Conservation (phyloP, 208 protist species). For the Lotmaria passim region DNA sequence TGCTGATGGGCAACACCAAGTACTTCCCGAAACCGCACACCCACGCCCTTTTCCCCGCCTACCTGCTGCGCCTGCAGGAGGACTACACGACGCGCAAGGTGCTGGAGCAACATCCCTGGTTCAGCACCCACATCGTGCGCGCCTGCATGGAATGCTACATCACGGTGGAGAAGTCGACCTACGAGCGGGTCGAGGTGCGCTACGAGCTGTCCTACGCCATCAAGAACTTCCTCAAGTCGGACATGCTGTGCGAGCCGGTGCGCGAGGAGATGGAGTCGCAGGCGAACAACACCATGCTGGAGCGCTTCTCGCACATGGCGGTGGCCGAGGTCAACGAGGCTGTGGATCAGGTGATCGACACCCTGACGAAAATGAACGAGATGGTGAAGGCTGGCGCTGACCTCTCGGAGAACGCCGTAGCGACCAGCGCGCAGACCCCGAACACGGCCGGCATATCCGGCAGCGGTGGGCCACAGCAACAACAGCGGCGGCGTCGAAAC, state of each 20-base stretch:
- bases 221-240: constrained; percentile 68
- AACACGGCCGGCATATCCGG: neutral
- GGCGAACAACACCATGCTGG: constrained; percentile 64
- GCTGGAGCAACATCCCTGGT: constrained; percentile 84
- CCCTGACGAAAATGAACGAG: constrained; percentile 81
- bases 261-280: constrained; percentile 75
- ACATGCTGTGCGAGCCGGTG: constrained; percentile 76
- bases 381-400: constrained; percentile 72
- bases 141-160: constrained; percentile 90
- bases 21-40: constrained; percentile 93
- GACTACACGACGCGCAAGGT: constrained; percentile 49
- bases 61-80: constrained; percentile 66
- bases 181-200: constrained; percentile 84
- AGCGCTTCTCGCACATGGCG: constrained; percentile 92
- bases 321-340: constrained; percentile 87
- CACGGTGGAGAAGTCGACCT: constrained; percentile 86
- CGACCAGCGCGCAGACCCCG: constrained; percentile 11
- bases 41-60: constrained; percentile 83
- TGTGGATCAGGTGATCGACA: constrained; percentile 85
- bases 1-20: constrained; percentile 90
- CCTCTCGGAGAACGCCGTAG: constrained; percentile 56
- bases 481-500: neutral
- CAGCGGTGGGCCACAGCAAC: neutral
- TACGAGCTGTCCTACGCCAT: constrained; percentile 85
- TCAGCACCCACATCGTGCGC: constrained; percentile 74